These are phyloP conservation scores for Penicillium olsonii DNA, from an alignment of 2,329 filamentous ascomycete genomes.

Conservation along the genomic window DNA sequence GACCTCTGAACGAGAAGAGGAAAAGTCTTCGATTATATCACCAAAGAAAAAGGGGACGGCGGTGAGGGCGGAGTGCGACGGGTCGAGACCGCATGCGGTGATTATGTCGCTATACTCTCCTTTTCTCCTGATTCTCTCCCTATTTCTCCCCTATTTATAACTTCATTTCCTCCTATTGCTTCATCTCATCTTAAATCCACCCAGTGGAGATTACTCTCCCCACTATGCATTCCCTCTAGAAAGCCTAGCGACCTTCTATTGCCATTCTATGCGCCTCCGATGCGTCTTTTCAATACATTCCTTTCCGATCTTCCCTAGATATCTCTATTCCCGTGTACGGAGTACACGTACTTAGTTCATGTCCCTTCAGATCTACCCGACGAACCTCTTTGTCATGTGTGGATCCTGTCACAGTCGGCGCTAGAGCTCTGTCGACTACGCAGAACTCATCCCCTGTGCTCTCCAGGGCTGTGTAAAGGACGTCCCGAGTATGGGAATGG, in stretches of 20 bases:
- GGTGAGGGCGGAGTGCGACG: conserved; percentile 21
- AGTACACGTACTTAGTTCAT: background rate
- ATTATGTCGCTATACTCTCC: background rate
- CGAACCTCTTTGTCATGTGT: too few species aligned
- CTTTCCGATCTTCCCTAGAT: background rate
- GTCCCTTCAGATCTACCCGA: background rate
- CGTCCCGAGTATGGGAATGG: too few species aligned
- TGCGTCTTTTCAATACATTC: background rate
- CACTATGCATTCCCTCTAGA: background rate
- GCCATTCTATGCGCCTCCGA: background rate
- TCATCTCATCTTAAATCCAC: background rate
- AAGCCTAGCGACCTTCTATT: background rate
- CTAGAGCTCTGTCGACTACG: too few species aligned
- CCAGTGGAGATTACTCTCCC: background rate
- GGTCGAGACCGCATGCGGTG: conserved; percentile 21
- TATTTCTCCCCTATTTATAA: background rate
- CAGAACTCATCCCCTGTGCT: background rate
- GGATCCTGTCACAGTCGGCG: too few species aligned
- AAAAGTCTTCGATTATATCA: background rate
- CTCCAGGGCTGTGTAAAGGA: background rate
- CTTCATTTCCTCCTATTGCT: conserved; percentile 1
- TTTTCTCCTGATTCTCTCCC: conserved; percentile 1
- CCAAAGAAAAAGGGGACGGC: conserved; percentile 14
- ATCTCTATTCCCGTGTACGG: background rate
- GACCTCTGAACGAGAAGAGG: background rate